phyloP scores from a whole-genome alignment of 768 basidiomycete species.

The Wakefieldia striispora region DNA sequence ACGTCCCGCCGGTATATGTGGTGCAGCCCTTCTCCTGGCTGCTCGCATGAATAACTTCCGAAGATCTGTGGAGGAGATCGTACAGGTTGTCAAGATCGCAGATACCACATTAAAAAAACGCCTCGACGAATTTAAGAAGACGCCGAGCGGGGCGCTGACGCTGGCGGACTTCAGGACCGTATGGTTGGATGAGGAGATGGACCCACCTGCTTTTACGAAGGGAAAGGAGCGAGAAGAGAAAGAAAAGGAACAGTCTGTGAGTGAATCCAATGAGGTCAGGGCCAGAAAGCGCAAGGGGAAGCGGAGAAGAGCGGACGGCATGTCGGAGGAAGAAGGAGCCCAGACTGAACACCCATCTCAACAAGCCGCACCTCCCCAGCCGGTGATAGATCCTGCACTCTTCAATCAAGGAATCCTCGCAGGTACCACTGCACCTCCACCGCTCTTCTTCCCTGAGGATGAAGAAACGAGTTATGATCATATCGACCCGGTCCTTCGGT shows the following conservation, averaged over 20 bases:
- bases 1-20: constrained; percentile 95
- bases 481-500: constrained; percentile 57
- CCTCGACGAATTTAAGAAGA: constrained; percentile 91
- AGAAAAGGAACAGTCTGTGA: constrained; percentile 42
- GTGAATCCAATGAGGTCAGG: constrained; percentile 25
- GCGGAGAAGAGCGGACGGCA: constrained; percentile 42
- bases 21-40: constrained; percentile 90
- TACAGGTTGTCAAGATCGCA: constrained; percentile 99
- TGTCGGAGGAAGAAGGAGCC: constrained; percentile 33
- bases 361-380: constrained; percentile 16
- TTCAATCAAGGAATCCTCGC: constrained; percentile 68
- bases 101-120: constrained; percentile 92
- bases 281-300: constrained; percentile 35
- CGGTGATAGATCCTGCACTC: constrained; percentile 53
- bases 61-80: constrained; percentile 90
- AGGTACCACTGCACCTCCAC: constrained; percentile 41
- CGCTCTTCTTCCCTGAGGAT: constrained; percentile 47
- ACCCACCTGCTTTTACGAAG: constrained; percentile 85
- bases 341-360: constrained; percentile 10
- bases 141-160: constrained; percentile 80
- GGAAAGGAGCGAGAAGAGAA: constrained; percentile 70
- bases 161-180: constrained; percentile 87
- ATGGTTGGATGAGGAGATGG: constrained; percentile 89
- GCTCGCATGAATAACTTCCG: constrained; percentile 99
- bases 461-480: constrained; percentile 41